Evolutionary conservation across 2,329 filamentous ascomycete genomes (phyloP).

Genomic region (Plectosphaerella plurivora): DNA sequence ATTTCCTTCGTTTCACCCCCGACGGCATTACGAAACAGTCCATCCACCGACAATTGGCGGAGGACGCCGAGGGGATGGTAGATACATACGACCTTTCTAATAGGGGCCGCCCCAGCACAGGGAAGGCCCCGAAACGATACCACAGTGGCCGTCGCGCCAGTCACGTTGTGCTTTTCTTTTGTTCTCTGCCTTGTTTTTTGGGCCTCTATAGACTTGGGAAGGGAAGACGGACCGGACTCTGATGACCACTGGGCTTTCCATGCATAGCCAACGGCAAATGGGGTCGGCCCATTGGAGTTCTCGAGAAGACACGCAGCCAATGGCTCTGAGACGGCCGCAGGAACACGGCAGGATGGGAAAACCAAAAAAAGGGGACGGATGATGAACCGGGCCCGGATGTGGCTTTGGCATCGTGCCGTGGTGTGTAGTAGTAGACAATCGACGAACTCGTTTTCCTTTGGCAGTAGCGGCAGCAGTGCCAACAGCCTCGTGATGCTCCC

Average conservation of each 20-base stretch:
- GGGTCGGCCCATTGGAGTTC: constrained; percentile 2
- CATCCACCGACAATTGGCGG: background rate
- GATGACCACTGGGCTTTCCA: constrained; percentile 4
- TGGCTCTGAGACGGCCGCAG: background rate
- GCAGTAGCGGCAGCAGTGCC: background rate
- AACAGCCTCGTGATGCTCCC: background rate
- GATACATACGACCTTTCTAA: constrained; percentile 14
- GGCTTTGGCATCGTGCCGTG: background rate
- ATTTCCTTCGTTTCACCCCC: background rate
- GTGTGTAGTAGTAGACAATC: background rate
- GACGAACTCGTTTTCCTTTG: background rate
- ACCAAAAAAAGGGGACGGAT: background rate
- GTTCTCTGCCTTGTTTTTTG: constrained; percentile 1
- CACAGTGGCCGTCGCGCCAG: background rate
- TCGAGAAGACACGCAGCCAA: background rate
- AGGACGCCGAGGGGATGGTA: constrained; percentile 5
- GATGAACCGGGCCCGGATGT: background rate
- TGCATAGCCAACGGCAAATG: constrained; percentile 1
- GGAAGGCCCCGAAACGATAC: background rate
- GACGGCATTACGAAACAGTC: background rate
- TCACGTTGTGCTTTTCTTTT: constrained; percentile 1
- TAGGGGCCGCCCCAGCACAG: background rate
- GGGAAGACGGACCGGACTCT: constrained; percentile 1
- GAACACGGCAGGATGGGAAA: background rate
- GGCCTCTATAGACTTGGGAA: constrained; percentile 1